These are phyloP conservation scores for Phaeosphaeriaceae sp. DNA, from an alignment of 2,329 filamentous ascomycete genomes.

Conservation along the genomic window DNA sequence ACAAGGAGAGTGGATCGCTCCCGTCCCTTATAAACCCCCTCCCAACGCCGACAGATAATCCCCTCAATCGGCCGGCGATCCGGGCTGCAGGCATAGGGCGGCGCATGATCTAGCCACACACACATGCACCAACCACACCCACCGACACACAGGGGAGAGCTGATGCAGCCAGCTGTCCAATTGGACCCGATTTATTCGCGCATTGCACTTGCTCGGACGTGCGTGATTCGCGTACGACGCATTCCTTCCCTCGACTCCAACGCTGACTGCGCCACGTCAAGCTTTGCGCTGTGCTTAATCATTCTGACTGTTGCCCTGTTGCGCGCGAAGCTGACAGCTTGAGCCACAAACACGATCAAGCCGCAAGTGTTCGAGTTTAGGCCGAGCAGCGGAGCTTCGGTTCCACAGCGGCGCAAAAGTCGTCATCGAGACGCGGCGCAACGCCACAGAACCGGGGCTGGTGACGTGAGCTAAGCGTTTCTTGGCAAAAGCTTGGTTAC, in stretches of 20 bases:
- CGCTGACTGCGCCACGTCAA: neutral
- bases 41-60: neutral
- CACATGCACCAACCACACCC: neutral
- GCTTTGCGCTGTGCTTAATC: neutral
- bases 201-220: neutral
- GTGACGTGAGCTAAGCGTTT: neutral
- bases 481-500: conserved; percentile 7
- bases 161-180: neutral
- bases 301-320: neutral
- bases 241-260: neutral
- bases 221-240: neutral
- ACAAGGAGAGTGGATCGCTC: neutral
- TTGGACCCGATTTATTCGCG: neutral
- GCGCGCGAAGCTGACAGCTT: neutral
- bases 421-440: neutral
- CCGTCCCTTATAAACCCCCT: neutral
- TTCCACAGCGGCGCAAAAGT: neutral
- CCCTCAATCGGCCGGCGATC: neutral
- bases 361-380: neutral
- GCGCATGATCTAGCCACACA: neutral
- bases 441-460: neutral
- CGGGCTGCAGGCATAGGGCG: neutral
- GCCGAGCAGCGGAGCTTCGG: neutral
- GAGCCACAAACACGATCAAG: neutral
- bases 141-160: neutral